A percentile compares a stretch with the other conserved stretches of the same genome.
These are phyloP conservation scores for Pachysandra terminalis DNA, from an alignment of 164 flowering plant genomes.

Conservation along the genomic window DNA sequence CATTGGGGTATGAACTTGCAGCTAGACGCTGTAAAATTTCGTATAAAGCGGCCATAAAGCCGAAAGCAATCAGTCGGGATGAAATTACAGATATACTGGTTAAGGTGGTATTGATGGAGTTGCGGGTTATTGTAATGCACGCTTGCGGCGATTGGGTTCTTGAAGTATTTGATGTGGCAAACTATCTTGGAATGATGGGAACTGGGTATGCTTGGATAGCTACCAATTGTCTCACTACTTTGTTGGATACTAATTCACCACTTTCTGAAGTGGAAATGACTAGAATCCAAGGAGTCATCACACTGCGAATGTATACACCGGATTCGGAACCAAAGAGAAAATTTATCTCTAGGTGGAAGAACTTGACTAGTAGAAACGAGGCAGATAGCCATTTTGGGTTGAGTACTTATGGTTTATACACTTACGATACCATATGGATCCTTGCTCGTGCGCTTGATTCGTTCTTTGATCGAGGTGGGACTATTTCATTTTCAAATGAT, in stretches of 20 bases:
- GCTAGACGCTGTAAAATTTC: slow-evolving; percentile 18
- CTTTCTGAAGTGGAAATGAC: slow-evolving; percentile 1
- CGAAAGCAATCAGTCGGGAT: slow-evolving; percentile 5
- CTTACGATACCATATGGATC: slow-evolving; percentile 34
- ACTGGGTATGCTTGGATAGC: slow-evolving; percentile 45
- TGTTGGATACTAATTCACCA: slow-evolving; percentile 22
- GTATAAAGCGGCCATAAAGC: slow-evolving; percentile 18
- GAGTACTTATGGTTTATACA: slow-evolving; percentile 15
- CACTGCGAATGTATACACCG: slow-evolving; percentile 20
- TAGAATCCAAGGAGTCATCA: slow-evolving; percentile 22
- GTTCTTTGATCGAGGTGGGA: slow-evolving; percentile 18
- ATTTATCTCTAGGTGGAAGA: slow-evolving; percentile 18
- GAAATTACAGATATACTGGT: slow-evolving; percentile 23
- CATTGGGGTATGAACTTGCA: slow-evolving; percentile 23
- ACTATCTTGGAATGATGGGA: slow-evolving; percentile 31
- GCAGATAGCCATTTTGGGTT: neutral
- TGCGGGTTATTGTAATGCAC: slow-evolving; percentile 33
- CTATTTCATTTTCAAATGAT: slow-evolving; percentile 21
- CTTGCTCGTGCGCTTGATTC: slow-evolving; percentile 27
- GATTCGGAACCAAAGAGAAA: slow-evolving; percentile 14
- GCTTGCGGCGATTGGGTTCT: slow-evolving; percentile 20
- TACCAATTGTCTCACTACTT: slow-evolving; percentile 34
- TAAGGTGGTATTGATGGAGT: slow-evolving; percentile 29
- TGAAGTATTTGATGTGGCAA: slow-evolving; percentile 27
- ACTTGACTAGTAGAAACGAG: slow-evolving; percentile 9